Base-by-base conservation (phyloP, 768 basidiomycete species). In the Porpolomopsis calyptriformis region DNA sequence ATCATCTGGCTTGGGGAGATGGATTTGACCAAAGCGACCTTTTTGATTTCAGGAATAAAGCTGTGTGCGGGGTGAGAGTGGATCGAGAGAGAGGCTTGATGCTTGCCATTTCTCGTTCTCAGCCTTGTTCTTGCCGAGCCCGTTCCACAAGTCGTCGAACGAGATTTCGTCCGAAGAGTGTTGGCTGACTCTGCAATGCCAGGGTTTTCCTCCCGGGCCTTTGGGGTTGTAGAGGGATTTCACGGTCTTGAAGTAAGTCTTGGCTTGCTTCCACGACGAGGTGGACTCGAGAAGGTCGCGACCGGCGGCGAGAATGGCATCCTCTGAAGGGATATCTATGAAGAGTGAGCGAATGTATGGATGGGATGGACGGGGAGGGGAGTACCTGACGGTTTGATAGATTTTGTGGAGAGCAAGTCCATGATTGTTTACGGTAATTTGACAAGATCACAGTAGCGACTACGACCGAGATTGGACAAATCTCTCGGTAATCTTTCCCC, bases 401-500 rank as follows among this genome's bases (percentile, higher is more conserved):
- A 88, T 12, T 86, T 66, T 57, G 78, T 80, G 65, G 79, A 86
- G 12, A 92, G 27, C 12, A 29, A 19, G 31, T 11, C 16, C 12
- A 34, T 16, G 23, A 26, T 26, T 6, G 19, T n/a, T n/a, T n/a
- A n/a, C n/a, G n/a, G n/a, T n/a, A n/a, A n/a, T n/a, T 92, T 73
- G 41, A 87, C 80, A 40, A 85, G 69, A 6, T 78, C 85, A 62
- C 87, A 93, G 63, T 78, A 79, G 44, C 96, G 78, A 65, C 88
- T 92, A 47, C 93, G 78, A 12, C 96, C 96, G 18, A 68, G 64
- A 1, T 60, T 57, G 0, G 66, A 61, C 58, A 88, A 85, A 58
- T 96, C 82, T 43, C 93, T 74, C 4, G 96, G 96, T 16, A 99
- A 74, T 49, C 71, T 77, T 57, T 99, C 92, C 25, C 87, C 87